A percentile compares a stretch with the other conserved stretches of the same genome.
These are phyloP conservation scores for Kingdonia uniflora DNA, from an alignment of 164 flowering plant species.

Conservation along the genomic window DNA sequence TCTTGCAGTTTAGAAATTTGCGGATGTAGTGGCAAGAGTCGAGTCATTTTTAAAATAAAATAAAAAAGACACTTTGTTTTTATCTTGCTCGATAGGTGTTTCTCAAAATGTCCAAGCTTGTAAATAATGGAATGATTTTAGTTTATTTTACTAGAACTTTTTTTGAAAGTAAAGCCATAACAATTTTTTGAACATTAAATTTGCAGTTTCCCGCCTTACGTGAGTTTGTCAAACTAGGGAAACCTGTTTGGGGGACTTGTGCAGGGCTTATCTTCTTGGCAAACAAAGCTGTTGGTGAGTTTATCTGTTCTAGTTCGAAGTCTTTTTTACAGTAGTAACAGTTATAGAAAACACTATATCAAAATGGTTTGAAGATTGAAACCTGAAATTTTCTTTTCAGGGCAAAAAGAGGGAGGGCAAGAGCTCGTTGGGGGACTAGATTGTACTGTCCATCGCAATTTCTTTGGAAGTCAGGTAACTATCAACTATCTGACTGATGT, in stretches of 20 bases:
- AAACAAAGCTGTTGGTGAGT: constrained; percentile 58
- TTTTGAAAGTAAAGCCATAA: background rate
- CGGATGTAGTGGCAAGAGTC: too few species aligned
- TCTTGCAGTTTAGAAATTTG: too few species aligned
- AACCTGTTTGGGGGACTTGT: constrained; percentile 99
- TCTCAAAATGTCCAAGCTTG: too few species aligned
- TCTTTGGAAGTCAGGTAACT: constrained; percentile 89
- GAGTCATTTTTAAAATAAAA: too few species aligned
- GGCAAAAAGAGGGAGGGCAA: constrained; percentile 86
- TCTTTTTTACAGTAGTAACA: background rate
- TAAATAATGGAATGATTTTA: too few species aligned
- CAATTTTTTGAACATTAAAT: background rate
- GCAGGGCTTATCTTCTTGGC: constrained; percentile 97
- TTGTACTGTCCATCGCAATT: constrained; percentile 86
- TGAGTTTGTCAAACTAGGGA: constrained; percentile 81
- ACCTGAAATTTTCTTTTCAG: constrained; percentile 28
- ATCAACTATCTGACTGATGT: too few species aligned
- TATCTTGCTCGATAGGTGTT: too few species aligned
- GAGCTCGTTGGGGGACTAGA: constrained; percentile 86
- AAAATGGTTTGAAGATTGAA: background rate
- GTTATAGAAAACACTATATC: background rate
- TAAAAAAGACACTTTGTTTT: too few species aligned
- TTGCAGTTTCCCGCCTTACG: constrained; percentile 87
- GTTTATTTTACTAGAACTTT: background rate
- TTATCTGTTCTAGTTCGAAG: background rate